phyloP scores from a whole-genome alignment of 352 stramenopile species.

The Peronospora destructor region DNA sequence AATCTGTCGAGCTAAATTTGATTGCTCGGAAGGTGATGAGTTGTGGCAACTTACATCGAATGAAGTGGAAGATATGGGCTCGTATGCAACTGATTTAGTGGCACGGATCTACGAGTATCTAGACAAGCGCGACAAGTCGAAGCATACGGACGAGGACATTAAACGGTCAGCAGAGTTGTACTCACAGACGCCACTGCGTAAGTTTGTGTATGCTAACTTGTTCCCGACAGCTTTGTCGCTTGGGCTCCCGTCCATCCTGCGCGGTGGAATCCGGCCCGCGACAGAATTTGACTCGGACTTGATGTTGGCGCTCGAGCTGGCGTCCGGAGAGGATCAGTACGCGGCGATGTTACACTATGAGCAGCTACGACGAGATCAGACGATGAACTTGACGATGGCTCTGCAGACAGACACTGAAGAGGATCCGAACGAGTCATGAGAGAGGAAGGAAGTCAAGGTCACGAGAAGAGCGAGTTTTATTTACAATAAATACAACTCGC shows the following conservation, averaged over 20 bases:
- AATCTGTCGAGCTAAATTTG: constrained; percentile 64
- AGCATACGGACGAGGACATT: constrained; percentile 36
- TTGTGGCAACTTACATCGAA: constrained; percentile 67
- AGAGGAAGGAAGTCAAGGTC: constrained; percentile 6
- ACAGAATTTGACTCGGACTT: constrained; percentile 54
- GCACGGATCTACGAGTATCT: constrained; percentile 75
- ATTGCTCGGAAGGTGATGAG: constrained; percentile 71
- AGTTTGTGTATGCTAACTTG: constrained; percentile 46
- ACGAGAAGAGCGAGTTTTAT: constrained; percentile 27
- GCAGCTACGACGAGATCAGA: constrained; percentile 44
- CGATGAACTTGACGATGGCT: constrained; percentile 43
- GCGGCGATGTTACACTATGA: constrained; percentile 58
- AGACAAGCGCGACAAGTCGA: constrained; percentile 52
- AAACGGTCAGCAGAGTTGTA: constrained; percentile 45
- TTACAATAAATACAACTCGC: too few relatives aligned
- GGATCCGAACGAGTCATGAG: constrained; percentile 41
- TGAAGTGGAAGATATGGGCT: constrained; percentile 61
- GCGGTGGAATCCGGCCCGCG: constrained; percentile 29
- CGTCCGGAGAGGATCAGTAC: constrained; percentile 58
- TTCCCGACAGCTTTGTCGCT: constrained; percentile 48
- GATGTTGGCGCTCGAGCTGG: constrained; percentile 54
- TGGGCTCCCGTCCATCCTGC: constrained; percentile 39
- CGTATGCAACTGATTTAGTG: constrained; percentile 72
- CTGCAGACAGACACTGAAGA: constrained; percentile 48
- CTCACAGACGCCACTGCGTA: constrained; percentile 37